phyloP scores from a whole-genome alignment of 1,139 yeast species.

The Schwanniomyces etchellsii region DNA sequence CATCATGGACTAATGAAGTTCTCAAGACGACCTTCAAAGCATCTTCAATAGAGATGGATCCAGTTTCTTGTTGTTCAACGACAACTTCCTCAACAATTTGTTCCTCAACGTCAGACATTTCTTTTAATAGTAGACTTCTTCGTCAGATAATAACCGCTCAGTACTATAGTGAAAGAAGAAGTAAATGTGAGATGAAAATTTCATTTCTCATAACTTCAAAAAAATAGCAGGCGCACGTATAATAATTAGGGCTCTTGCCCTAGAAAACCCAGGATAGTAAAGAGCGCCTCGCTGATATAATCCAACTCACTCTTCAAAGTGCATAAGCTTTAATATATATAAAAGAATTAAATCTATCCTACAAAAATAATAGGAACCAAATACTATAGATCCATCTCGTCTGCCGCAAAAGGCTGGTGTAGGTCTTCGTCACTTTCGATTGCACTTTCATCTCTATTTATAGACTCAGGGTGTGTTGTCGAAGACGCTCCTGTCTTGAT shows the following conservation, averaged over 20 bases:
- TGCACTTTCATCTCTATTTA: conserved; percentile 32
- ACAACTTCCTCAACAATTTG: conserved; percentile 81
- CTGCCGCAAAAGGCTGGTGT: conserved; percentile 59
- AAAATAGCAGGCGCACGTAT: not conserved
- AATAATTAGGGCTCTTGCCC: conserved; percentile 1
- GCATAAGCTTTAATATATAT: too few relatives aligned
- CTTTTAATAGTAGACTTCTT: conserved; percentile 63
- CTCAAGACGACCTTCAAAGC: conserved; percentile 97
- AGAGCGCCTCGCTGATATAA: too few relatives aligned
- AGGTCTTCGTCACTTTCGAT: conserved; percentile 40
- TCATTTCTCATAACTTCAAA: too few relatives aligned
- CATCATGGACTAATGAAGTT: conserved; percentile 97
- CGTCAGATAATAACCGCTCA: conserved; percentile 81
- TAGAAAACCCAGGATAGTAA: too few relatives aligned
- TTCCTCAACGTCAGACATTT: conserved; percentile 84
- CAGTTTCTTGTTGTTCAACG: conserved; percentile 79
- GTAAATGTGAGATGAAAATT: not conserved
- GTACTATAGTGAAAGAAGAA: conserved; percentile 34
- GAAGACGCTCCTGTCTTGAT: conserved; percentile 5
- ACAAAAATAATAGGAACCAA: not conserved
- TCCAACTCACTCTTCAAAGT: too few relatives aligned
- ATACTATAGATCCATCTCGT: conserved; percentile 61
- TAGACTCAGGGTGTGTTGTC: conserved; percentile 9
- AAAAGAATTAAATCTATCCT: too few relatives aligned
- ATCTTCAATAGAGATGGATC: conserved; percentile 95